Percentiles rank a stretch among this genome's conserved stretches.
These are phyloP conservation scores for Paraconiothyrium sp. DNA, from an alignment of 2,329 filamentous ascomycete species.

Conservation along the genomic window DNA sequence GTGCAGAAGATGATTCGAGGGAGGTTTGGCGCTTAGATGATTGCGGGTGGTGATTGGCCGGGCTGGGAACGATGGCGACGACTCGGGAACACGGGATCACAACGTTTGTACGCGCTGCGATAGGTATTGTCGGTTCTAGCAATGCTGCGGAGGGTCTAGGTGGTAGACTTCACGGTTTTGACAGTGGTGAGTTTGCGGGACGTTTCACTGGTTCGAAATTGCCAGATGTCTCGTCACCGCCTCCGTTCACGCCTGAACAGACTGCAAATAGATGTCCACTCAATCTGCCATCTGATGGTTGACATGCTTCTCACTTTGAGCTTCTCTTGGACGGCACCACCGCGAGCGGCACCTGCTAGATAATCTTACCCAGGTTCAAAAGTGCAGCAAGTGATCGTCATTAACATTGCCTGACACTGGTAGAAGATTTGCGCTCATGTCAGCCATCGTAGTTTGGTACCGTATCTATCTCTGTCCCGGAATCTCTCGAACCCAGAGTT, in stretches of 20 bases:
- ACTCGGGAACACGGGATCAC: neutral
- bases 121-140: conserved; percentile 1
- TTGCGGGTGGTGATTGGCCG: conserved; percentile 13
- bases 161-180: neutral
- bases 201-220: neutral
- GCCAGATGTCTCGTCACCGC: neutral
- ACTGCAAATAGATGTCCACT: neutral
- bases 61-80: neutral
- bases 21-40: conserved; percentile 40
- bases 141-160: no score
- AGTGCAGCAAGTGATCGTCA: neutral
- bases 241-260: neutral
- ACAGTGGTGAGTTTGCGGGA: neutral
- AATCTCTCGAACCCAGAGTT: neutral
- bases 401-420: neutral
- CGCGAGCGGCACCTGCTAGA: neutral
- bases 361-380: neutral
- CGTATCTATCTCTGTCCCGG: neutral
- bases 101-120: conserved; percentile 5
- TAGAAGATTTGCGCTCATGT: neutral
- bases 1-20: conserved; percentile 36
- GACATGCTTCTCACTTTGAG: no score
- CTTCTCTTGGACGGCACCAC: neutral
- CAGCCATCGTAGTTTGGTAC: neutral
- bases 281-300: neutral